Conservation (phyloP, 108 stramenopile genomes). For the Parietichytrium sp. region DNA sequence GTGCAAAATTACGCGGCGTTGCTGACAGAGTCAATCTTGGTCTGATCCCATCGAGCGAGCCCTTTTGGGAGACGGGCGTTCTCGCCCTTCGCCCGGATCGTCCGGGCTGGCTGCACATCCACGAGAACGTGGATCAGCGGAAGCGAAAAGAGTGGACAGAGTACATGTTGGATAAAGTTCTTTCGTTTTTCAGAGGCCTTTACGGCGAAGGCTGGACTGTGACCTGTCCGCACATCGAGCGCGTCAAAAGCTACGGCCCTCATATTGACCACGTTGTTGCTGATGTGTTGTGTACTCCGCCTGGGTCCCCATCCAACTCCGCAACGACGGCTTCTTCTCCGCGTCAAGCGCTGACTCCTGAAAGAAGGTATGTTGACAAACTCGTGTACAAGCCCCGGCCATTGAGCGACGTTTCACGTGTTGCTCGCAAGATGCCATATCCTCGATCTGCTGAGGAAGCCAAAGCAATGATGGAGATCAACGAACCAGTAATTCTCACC, state of each 20-base stretch:
- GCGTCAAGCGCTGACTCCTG: too few relatives aligned
- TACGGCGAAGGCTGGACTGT: slow-evolving; percentile 63
- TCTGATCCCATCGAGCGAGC: slow-evolving; percentile 83
- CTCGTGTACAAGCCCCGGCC: too few relatives aligned
- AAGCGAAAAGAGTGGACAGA: slow-evolving; percentile 66
- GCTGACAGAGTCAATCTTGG: slow-evolving; percentile 86
- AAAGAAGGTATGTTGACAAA: too few relatives aligned
- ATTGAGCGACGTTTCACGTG: neutral
- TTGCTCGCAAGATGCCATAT: neutral
- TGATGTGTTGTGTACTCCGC: slow-evolving; percentile 42
- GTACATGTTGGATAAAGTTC: slow-evolving; percentile 38
- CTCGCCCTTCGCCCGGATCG: slow-evolving; percentile 58
- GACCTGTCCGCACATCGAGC: slow-evolving; percentile 70
- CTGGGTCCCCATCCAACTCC: too few relatives aligned
- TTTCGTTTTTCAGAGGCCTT: neutral
- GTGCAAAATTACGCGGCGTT: neutral
- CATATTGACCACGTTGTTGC: slow-evolving; percentile 51
- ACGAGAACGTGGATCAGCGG: slow-evolving; percentile 73
- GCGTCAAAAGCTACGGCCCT: slow-evolving; percentile 81
- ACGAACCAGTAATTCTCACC: neutral
- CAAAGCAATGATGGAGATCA: neutral
- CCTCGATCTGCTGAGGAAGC: neutral
- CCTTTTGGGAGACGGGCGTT: slow-evolving; percentile 80
- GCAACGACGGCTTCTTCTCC: too few relatives aligned
- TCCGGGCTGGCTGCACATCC: slow-evolving; percentile 86